Evolutionary conservation across 768 basidiomycete species (phyloP).

Genomic region (Mycena chlorophos): DNA sequence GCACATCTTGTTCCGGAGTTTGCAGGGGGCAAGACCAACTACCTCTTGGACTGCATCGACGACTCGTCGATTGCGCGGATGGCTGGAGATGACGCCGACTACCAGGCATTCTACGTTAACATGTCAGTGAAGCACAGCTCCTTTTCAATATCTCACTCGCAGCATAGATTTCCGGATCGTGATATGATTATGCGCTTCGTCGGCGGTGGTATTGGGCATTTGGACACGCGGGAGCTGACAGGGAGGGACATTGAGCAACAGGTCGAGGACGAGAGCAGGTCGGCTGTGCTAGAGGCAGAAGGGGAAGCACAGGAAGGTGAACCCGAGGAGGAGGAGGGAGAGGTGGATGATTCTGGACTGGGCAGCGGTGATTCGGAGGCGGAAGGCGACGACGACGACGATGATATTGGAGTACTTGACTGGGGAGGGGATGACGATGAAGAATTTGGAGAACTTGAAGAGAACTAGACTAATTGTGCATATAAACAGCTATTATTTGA

Average conservation of each 20-base stretch:
- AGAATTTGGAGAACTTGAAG: too few relatives aligned
- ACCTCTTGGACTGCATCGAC: slow-evolving; percentile 5
- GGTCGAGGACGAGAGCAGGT: neutral
- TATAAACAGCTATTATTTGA: too few relatives aligned
- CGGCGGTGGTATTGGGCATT: slow-evolving; percentile 30
- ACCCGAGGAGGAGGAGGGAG: neutral
- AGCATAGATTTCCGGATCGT: slow-evolving; percentile 25
- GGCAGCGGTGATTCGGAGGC: neutral
- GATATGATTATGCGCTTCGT: slow-evolving; percentile 30
- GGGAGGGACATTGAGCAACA: neutral
- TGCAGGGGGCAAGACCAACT: slow-evolving; percentile 10
- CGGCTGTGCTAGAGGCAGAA: neutral
- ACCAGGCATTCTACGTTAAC: slow-evolving; percentile 31
- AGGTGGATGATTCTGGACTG: neutral
- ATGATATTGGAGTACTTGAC: neutral
- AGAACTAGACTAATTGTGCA: too few relatives aligned
- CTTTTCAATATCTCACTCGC: neutral
- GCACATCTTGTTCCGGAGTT: slow-evolving; percentile 41
- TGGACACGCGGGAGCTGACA: neutral
- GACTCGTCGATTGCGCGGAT: slow-evolving; percentile 17
- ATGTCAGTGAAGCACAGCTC: slow-evolving; percentile 25
- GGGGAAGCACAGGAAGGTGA: neutral
- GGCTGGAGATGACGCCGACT: slow-evolving; percentile 28
- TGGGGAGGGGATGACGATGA: neutral
- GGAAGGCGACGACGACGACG: neutral